Percentiles rank a stretch among this genome's conserved stretches.
Evolutionary conservation across 2,329 filamentous ascomycete species (phyloP).

Genomic region (Sarocladiaceae sp.): DNA sequence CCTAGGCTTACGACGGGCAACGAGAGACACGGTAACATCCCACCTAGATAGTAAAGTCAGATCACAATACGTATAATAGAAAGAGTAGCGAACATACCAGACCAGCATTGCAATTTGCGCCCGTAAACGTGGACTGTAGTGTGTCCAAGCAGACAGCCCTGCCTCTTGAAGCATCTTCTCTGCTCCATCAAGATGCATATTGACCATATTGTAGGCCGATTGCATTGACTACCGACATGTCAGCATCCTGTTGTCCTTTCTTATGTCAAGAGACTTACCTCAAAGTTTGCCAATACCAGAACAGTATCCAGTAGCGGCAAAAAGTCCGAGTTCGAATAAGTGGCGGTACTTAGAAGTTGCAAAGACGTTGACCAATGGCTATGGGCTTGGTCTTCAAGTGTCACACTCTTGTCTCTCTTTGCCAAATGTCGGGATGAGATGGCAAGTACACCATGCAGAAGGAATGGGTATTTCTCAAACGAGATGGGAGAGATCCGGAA

Average conservation of each 20-base stretch:
- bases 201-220: conserved; percentile 6
- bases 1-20: not conserved
- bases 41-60: not conserved
- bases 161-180: conserved; percentile 7
- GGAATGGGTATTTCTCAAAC: conserved; percentile 4
- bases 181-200: conserved; percentile 1
- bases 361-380: conserved; percentile 5
- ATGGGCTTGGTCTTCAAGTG: not conserved
- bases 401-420: conserved; percentile 3
- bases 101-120: conserved; percentile 7
- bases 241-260: not conserved
- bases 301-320: conserved; percentile 4
- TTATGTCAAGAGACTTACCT: not conserved
- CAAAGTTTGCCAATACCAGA: conserved; percentile 5
- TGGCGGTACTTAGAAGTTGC: not conserved
- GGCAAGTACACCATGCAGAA: conserved; percentile 2
- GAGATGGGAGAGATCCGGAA: conserved; percentile 5
- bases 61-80: no score
- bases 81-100: conserved; percentile 2
- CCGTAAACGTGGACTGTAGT: conserved; percentile 1
- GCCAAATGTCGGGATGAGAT: conserved; percentile 3
- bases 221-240: conserved; percentile 1
- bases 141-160: not conserved
- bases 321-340: conserved; percentile 2
- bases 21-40: conserved; percentile 3